Conservation (phyloP, 345 rosid genomes). For the Camelina hispida region DNA sequence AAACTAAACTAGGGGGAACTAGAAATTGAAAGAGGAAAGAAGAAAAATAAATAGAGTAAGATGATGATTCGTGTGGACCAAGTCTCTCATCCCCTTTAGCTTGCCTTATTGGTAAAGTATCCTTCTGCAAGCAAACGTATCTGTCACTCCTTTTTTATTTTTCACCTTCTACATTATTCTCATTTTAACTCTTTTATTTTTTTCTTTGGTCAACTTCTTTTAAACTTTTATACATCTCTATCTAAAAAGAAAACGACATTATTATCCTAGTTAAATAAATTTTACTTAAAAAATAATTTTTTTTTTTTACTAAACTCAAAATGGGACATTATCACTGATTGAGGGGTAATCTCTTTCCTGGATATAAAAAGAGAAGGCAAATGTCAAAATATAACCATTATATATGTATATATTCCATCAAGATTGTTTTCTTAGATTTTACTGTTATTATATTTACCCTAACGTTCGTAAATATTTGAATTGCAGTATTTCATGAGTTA, state of each 20-base stretch:
- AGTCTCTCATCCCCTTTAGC: conserved; percentile 41
- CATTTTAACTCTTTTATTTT: not conserved
- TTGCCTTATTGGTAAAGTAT: conserved; percentile 52
- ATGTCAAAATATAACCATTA: not conserved
- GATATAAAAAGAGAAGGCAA: not conserved
- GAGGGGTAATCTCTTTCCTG: not conserved
- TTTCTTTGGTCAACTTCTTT: conserved; percentile 14
- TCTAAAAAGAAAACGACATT: not conserved
- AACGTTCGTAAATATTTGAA: not conserved
- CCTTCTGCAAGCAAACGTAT: conserved; percentile 42
- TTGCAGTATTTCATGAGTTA: not conserved
- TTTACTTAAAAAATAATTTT: too few relatives aligned
- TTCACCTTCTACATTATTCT: conserved; percentile 7
- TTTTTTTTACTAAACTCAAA: not conserved
- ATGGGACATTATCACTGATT: not conserved
- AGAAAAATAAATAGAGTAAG: conserved; percentile 16
- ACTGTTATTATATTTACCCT: not conserved
- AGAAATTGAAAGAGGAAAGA: conserved; percentile 5
- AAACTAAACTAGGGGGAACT: not conserved
- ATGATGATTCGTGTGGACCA: conserved; percentile 52
- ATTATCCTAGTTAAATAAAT: not conserved
- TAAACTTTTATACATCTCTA: not conserved
- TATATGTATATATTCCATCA: not conserved
- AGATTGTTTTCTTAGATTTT: not conserved
- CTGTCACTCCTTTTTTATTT: conserved; percentile 40